These are phyloP conservation scores for Santalum album DNA, from an alignment of 164 flowering plant species.

Conservation along the genomic window DNA sequence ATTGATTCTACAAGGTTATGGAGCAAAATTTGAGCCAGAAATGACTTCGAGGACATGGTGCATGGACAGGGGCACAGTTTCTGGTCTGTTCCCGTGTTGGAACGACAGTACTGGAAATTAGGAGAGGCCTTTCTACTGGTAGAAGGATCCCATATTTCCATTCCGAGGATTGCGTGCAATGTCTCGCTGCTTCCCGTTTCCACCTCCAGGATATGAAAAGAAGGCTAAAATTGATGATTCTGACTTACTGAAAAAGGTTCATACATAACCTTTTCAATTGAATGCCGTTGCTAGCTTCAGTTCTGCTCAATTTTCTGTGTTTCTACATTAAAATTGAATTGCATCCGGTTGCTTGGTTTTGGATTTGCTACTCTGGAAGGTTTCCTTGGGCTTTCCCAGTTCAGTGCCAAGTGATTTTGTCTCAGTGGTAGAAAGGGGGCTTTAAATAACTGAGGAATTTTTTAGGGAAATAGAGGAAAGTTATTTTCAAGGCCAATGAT, in stretches of 20 bases:
- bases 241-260: conserved; percentile 10
- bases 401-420: neutral
- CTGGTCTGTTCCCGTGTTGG: conserved; percentile 18
- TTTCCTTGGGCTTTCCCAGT: neutral
- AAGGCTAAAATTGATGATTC: conserved; percentile 5
- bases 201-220: conserved; percentile 7
- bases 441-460: neutral
- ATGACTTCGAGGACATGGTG: conserved; percentile 24
- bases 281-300: neutral
- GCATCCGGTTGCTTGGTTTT: neutral
- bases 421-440: neutral
- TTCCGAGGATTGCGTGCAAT: conserved; percentile 1
- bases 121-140: conserved; percentile 5
- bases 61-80: conserved; percentile 17
- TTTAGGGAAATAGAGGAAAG: too few relatives aligned
- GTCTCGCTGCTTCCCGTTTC: conserved; percentile 4
- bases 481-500: too few relatives aligned
- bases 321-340: neutral
- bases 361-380: neutral
- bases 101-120: conserved; percentile 9
- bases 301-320: neutral
- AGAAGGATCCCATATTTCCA: conserved; percentile 8
- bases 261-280: conserved; percentile 1
- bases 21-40: conserved; percentile 8
- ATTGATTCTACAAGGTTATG: conserved; percentile 3